Conservation (phyloP, 2,329 filamentous ascomycete species). For the Periconia digitata region DNA sequence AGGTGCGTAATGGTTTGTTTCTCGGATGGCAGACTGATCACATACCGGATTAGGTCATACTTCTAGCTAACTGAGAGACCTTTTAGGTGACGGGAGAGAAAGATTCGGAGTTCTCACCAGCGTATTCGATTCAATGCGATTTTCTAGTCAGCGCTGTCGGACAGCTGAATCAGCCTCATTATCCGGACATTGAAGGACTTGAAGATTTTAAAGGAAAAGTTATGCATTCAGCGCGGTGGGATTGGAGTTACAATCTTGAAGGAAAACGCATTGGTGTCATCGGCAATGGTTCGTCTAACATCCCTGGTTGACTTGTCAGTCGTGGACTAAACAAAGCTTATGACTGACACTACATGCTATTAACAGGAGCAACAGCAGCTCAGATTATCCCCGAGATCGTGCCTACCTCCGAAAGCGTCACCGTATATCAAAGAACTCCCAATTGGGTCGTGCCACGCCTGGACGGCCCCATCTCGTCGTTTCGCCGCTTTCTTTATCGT, state of each 20-base stretch:
- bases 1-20: too few species aligned
- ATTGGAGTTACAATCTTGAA: slow-evolving; percentile 58
- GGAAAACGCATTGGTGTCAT: slow-evolving; percentile 61
- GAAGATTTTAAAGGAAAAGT: slow-evolving; percentile 54
- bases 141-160: slow-evolving; percentile 62
- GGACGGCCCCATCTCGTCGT: slow-evolving; percentile 50
- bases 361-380: slow-evolving; percentile 55
- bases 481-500: slow-evolving; percentile 48
- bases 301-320: neutral
- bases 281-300: slow-evolving; percentile 52
- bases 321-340: neutral
- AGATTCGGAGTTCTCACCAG: slow-evolving; percentile 55
- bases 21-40: too few species aligned
- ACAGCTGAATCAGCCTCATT: slow-evolving; percentile 58
- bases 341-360: slow-evolving; percentile 8
- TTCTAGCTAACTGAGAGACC: too few species aligned
- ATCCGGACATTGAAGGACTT: slow-evolving; percentile 53
- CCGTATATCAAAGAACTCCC: slow-evolving; percentile 60
- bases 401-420: slow-evolving; percentile 52
- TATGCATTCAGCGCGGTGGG: slow-evolving; percentile 62
- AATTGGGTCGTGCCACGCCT: slow-evolving; percentile 61
- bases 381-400: slow-evolving; percentile 62
- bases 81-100: slow-evolving; percentile 56
- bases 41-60: too few species aligned
- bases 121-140: slow-evolving; percentile 57